These are phyloP conservation scores for Endothia cerciana DNA, from an alignment of 2,329 filamentous ascomycete genomes.

Conservation along the genomic window DNA sequence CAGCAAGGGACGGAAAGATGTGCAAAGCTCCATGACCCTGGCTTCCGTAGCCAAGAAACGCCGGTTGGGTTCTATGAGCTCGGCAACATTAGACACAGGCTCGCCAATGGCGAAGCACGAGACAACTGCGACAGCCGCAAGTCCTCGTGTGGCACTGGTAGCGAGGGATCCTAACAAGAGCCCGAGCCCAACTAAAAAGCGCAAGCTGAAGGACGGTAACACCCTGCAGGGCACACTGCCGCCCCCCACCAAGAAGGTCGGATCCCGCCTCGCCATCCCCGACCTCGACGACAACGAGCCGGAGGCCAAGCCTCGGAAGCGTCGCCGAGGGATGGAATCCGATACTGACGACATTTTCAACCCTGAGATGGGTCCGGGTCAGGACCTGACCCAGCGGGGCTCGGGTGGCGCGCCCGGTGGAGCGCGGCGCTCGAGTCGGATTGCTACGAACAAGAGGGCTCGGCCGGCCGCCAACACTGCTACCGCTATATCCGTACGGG, in stretches of 20 bases:
- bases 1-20: conserved; percentile 12
- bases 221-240: background rate
- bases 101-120: conserved; percentile 36
- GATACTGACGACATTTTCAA: conserved; percentile 34
- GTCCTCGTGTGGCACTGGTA: conserved; percentile 38
- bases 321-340: conserved; percentile 36
- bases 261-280: conserved; percentile 33
- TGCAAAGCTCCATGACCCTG: background rate
- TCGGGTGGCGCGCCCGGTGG: background rate
- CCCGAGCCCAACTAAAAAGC: conserved; percentile 44
- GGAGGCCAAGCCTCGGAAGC: conserved; percentile 37
- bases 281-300: conserved; percentile 34
- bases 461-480: conserved; percentile 33
- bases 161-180: conserved; percentile 43
- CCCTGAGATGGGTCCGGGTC: conserved; percentile 31
- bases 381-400: conserved; percentile 24
- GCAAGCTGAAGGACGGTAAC: conserved; percentile 36
- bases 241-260: conserved; percentile 29
- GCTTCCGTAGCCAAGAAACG: conserved; percentile 32
- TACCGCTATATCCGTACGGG: conserved; percentile 40
- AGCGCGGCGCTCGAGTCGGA: conserved; percentile 22
- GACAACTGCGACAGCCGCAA: conserved; percentile 22
- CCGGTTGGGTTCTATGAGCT: conserved; percentile 35
- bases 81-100: conserved; percentile 35
- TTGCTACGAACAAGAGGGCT: conserved; percentile 32